A percentile compares a stretch with the other conserved stretches of the same genome.
These are phyloP conservation scores for Rhizomucor pusillus DNA, from an alignment of 371 early-diverging fungal species.

Conservation along the genomic window DNA sequence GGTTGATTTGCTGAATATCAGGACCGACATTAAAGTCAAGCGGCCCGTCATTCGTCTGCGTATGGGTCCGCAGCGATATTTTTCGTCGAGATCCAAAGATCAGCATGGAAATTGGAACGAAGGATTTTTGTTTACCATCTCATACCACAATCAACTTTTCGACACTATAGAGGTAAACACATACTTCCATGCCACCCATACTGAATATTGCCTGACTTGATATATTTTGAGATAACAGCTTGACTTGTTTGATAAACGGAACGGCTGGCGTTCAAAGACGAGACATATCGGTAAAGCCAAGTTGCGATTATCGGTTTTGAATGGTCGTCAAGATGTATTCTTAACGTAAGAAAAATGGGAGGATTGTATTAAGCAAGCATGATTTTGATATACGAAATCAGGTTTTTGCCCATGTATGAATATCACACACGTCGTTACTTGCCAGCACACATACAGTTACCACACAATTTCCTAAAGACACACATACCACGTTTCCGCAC, in stretches of 20 bases:
- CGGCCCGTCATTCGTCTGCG: slow-evolving; percentile 31
- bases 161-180: slow-evolving; percentile 55
- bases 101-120: slow-evolving; percentile 75
- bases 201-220: neutral
- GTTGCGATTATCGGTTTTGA: slow-evolving; percentile 33
- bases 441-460: slow-evolving; percentile 44
- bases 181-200: neutral
- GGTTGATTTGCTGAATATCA: slow-evolving; percentile 42
- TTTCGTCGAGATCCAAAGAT: slow-evolving; percentile 23
- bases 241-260: slow-evolving; percentile 42
- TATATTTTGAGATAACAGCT: slow-evolving; percentile 24
- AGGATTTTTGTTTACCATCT: slow-evolving; percentile 67
- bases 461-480: slow-evolving; percentile 44
- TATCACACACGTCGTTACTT: slow-evolving; percentile 42
- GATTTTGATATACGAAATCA: slow-evolving; percentile 4
- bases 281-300: slow-evolving; percentile 46
- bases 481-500: slow-evolving; percentile 38
- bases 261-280: slow-evolving; percentile 33
- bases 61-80: slow-evolving; percentile 37
- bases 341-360: slow-evolving; percentile 32
- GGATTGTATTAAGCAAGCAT: neutral
- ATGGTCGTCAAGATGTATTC: slow-evolving; percentile 38
- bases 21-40: slow-evolving; percentile 23
- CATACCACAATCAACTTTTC: slow-evolving; percentile 77
- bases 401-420: slow-evolving; percentile 52